phyloP scores from a whole-genome alignment of 371 early-diverging fungal genomes.

The Conidiobolus coronatus region DNA sequence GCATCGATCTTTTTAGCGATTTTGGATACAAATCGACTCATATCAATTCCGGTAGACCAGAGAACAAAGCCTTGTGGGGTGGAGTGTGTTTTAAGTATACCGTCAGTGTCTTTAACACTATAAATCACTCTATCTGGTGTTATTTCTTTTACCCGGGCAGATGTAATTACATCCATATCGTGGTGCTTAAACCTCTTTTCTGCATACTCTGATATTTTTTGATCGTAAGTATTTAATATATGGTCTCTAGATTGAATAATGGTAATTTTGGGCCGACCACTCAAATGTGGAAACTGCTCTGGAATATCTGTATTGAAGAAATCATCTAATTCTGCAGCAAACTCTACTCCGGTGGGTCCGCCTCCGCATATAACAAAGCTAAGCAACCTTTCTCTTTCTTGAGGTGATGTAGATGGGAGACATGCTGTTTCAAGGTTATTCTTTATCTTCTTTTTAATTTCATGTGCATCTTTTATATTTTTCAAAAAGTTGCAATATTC shows the following conservation, averaged over 20 bases:
- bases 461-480: conserved; percentile 43
- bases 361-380: conserved; percentile 73
- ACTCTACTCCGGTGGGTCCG: conserved; percentile 45
- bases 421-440: conserved; percentile 65
- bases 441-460: conserved; percentile 36
- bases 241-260: conserved; percentile 53
- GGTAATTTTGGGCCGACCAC: conserved; percentile 35
- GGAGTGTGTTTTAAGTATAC: conserved; percentile 11
- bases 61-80: conserved; percentile 48
- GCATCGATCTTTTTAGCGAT: conserved; percentile 22
- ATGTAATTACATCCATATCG: conserved; percentile 43
- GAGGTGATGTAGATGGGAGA: conserved; percentile 40
- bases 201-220: conserved; percentile 24
- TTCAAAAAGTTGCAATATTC: conserved; percentile 43
- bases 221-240: conserved; percentile 64
- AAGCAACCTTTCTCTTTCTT: conserved; percentile 54
- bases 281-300: conserved; percentile 30
- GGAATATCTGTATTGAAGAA: conserved; percentile 59
- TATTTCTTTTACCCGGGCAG: conserved; percentile 40
- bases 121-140: conserved; percentile 19
- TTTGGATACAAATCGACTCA: conserved; percentile 7
- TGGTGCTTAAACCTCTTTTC: conserved; percentile 38
- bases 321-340: conserved; percentile 66
- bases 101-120: conserved; percentile 16
- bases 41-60: conserved; percentile 70